A percentile compares a stretch with the other conserved stretches of the same genome.
Conservation (phyloP, 164 flowering plant species). For the Paratinospora sagittata region DNA sequence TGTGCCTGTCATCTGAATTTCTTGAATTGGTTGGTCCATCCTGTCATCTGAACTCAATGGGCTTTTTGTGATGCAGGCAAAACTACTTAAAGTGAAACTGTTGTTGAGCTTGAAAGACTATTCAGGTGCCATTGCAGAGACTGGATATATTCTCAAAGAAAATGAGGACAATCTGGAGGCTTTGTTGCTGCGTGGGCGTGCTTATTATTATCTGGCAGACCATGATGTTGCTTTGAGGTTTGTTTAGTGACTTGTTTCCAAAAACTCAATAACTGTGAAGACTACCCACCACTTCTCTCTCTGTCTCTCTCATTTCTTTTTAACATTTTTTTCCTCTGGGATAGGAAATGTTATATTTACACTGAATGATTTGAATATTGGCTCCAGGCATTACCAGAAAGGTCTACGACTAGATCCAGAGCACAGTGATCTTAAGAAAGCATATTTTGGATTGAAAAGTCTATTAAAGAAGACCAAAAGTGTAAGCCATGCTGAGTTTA, state of each 20-base stretch:
- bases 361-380: not conserved
- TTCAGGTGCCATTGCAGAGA: slow-evolving; percentile 66
- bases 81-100: slow-evolving; percentile 64
- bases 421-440: slow-evolving; percentile 84
- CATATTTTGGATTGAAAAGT: slow-evolving; percentile 93
- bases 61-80: slow-evolving; percentile 51
- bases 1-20: too few species aligned
- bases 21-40: too few species aligned
- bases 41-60: not conserved
- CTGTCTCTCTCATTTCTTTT: not conserved
- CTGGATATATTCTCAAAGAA: slow-evolving; percentile 86
- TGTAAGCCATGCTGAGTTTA: slow-evolving; percentile 40
- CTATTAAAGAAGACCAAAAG: slow-evolving; percentile 89
- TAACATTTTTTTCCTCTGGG: too few species aligned
- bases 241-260: slow-evolving; percentile 8
- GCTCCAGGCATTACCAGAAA: slow-evolving; percentile 84
- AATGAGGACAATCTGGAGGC: slow-evolving; percentile 88
- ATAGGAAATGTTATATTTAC: not conserved
- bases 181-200: slow-evolving; percentile 83
- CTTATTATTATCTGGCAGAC: slow-evolving; percentile 92
- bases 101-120: slow-evolving; percentile 68
- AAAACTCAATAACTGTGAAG: too few species aligned
- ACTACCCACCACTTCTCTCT: not conserved
- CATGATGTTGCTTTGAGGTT: slow-evolving; percentile 93
- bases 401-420: slow-evolving; percentile 96